These are phyloP conservation scores for Cystobasidium ongulense DNA, from an alignment of 768 basidiomycete species.

Conservation along the genomic window DNA sequence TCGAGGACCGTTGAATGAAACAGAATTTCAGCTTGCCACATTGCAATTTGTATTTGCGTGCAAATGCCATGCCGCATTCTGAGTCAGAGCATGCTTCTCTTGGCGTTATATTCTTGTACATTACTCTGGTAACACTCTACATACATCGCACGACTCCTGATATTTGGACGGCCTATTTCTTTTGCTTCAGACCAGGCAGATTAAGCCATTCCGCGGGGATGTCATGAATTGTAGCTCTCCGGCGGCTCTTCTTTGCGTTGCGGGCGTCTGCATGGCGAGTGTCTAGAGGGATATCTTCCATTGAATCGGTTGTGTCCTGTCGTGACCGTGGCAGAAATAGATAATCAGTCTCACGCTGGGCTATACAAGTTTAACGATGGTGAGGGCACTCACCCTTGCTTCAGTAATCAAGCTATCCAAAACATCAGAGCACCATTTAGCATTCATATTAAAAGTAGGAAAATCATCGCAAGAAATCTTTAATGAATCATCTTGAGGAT, in stretches of 20 bases:
- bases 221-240: slow-evolving; percentile 12
- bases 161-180: neutral
- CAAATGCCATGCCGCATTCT: too few relatives aligned
- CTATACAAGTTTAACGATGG: neutral
- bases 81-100: too few relatives aligned
- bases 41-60: too few relatives aligned
- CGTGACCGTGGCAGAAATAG: neutral
- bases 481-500: slow-evolving; percentile 50
- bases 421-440: slow-evolving; percentile 87
- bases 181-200: neutral
- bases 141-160: too few relatives aligned
- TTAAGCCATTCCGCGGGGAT: slow-evolving; percentile 25
- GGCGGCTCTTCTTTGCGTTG: slow-evolving; percentile 8
- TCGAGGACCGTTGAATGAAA: neutral
- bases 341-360: neutral
- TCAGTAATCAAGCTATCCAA: slow-evolving; percentile 68
- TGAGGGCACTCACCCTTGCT: slow-evolving; percentile 62
- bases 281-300: slow-evolving; percentile 13
- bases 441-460: slow-evolving; percentile 70
- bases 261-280: slow-evolving; percentile 8
- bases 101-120: too few relatives aligned
- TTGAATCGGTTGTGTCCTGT: slow-evolving; percentile 22
- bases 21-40: neutral
- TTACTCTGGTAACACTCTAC: too few relatives aligned
- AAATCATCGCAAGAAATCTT: slow-evolving; percentile 88